Evolutionary conservation across 2,329 filamentous ascomycete species (phyloP), one percentile per base, ranked within the genome.

Genomic region (Diaporthe sp.): DNA sequence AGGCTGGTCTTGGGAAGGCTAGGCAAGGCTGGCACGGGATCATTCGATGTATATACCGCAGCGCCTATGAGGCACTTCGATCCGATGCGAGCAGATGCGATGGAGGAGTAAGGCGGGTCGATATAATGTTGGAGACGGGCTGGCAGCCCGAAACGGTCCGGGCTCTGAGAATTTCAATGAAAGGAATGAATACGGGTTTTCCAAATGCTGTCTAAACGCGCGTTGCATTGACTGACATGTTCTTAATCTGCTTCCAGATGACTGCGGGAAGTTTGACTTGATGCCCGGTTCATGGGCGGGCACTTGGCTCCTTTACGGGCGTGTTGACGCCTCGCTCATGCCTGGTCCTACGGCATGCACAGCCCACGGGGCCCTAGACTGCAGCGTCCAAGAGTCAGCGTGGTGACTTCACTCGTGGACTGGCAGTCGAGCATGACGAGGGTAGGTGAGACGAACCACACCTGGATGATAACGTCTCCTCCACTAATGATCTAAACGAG

Each of bases 1-100:
- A 91, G 96, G 76, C 94, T 99, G 80, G 96, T 98, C 67, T 92
- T 97, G 82, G 97, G 97, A 22, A 91, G 92, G 81, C 88, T 97
- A 76, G 94, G 95, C 67, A 94, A 91, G 79, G 92, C 97, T 76
- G 97, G 97, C 68, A 99, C 97, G 1, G 97, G 97, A 53, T 91
- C 93, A 28, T 98, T 98, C 84, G 96, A 98, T 86, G 93, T 99
- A 58, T 87, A 98, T 81, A 92, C 91, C 6, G 86, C 85, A 75
- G 86, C 92, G 75, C 90, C 90, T 28, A 89, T 88, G 74, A 86
- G 86, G 80, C 88, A 90, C 76, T 84, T 82, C 67, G 86, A 86
- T 77, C 80, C 73, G 73, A 80, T 61, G 57, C 80, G 31, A 67
- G 77, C 46, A 80, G 53, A 80, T 70, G 73, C 72, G 61, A 73